Conservation (phyloP, 1,284 basidiomycete genomes). For the Peniophora sp. region DNA sequence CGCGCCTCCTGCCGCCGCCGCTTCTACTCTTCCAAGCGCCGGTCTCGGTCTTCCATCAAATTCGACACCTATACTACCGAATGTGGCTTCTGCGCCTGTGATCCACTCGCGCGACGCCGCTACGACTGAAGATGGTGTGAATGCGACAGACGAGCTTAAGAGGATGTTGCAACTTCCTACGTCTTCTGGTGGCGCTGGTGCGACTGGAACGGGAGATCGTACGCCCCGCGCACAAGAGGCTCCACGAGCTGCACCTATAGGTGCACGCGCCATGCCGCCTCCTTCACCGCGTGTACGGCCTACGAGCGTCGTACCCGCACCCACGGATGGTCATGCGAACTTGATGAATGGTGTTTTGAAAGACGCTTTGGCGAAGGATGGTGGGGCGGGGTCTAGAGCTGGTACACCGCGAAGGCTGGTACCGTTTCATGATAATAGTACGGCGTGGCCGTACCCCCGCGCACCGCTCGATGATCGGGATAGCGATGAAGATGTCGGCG, state of each 20-base stretch:
- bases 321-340: not conserved
- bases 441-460: constrained; percentile 60
- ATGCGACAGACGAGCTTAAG: not conserved
- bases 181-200: not conserved
- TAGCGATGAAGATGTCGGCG: constrained; percentile 30
- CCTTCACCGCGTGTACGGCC: not conserved
- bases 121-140: not conserved
- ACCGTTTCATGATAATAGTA: constrained; percentile 51
- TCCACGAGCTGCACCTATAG: not conserved
- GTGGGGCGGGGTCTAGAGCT: constrained; percentile 1
- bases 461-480: constrained; percentile 28
- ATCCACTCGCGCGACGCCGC: not conserved
- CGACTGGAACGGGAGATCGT: not conserved
- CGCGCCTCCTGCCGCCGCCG: constrained; percentile 35
- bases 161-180: not conserved
- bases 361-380: no score
- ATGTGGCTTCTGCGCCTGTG: no score
- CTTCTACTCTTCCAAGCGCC: constrained; percentile 34
- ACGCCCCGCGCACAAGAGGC: not conserved
- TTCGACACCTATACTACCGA: constrained; percentile 29
- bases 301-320: no score
- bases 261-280: not conserved
- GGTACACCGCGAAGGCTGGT: constrained; percentile 26
- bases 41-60: constrained; percentile 28
- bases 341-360: not conserved